These are phyloP conservation scores for Sicyos baderoa DNA, from an alignment of 306 rosid genomes.

Conservation along the genomic window DNA sequence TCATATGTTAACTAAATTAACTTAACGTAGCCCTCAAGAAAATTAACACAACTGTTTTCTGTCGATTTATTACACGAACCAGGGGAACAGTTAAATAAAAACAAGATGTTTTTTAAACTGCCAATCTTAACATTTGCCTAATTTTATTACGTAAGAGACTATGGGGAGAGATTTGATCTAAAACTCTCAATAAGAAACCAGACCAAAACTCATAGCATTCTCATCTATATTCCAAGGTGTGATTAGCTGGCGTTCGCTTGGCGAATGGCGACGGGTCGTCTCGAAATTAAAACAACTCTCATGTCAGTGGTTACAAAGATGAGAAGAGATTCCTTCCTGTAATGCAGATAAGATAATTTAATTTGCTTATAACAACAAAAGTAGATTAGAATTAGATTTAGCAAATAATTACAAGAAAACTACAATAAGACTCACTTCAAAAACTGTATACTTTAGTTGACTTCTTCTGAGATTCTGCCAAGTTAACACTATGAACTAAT, in stretches of 20 bases:
- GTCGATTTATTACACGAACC: background rate
- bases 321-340: conserved; percentile 5
- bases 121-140: background rate
- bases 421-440: conserved; percentile 45
- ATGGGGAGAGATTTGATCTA: background rate
- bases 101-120: background rate
- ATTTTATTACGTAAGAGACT: background rate
- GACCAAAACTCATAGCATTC: background rate
- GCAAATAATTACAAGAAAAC: background rate
- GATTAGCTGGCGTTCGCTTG: background rate
- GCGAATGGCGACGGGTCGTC: background rate
- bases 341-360: background rate
- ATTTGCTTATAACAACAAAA: background rate
- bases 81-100: background rate
- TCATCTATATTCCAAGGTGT: background rate
- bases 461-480: conserved; percentile 47
- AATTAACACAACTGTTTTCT: background rate
- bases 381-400: conserved; percentile 5
- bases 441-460: conserved; percentile 58
- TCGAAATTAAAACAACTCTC: background rate
- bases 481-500: conserved; percentile 40
- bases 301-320: conserved; percentile 10
- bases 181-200: background rate
- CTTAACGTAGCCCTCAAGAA: background rate
- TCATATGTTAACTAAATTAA: conserved; percentile 10